Evolutionary conservation across 2,329 filamentous ascomycete genomes (phyloP).

Genomic region (Hymenoscyphus scutula): DNA sequence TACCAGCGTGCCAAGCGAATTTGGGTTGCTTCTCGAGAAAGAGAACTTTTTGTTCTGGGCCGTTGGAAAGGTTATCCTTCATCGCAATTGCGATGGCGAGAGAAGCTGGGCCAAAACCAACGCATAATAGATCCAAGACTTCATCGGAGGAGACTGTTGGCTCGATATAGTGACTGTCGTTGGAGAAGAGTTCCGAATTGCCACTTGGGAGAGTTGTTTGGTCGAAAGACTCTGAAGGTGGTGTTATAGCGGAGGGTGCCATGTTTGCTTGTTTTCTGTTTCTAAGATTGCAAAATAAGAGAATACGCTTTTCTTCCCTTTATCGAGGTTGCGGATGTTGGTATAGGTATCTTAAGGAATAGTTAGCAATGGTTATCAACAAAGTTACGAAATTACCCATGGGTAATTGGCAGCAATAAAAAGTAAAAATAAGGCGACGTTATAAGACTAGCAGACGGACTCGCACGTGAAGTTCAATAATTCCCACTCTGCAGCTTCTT

Average conservation of each 20-base stretch:
- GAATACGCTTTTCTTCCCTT: neutral
- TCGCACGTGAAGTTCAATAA: neutral
- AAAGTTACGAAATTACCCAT: neutral
- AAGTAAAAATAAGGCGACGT: neutral
- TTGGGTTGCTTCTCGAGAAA: slow-evolving; percentile 82
- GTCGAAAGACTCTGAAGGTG: slow-evolving; percentile 15
- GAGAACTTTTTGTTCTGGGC: slow-evolving; percentile 50
- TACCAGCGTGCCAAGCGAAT: slow-evolving; percentile 93
- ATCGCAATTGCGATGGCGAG: slow-evolving; percentile 86
- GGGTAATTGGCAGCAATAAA: neutral
- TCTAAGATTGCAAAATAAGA: neutral
- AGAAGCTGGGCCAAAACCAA: slow-evolving; percentile 91
- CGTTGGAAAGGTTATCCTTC: slow-evolving; percentile 66
- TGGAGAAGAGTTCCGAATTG: neutral
- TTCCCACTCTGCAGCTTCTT: neutral
- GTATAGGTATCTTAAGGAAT: neutral
- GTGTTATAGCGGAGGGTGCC: slow-evolving; percentile 31
- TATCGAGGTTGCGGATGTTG: neutral
- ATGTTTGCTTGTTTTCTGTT: slow-evolving; percentile 18
- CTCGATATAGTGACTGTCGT: slow-evolving; percentile 6
- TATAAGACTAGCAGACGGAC: neutral
- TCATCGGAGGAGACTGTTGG: slow-evolving; percentile 44
- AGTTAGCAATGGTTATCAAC: neutral
- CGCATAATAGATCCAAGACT: slow-evolving; percentile 80
- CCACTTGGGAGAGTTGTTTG: slow-evolving; percentile 8